A percentile compares a stretch with the other conserved stretches of the same genome.
Conservation (phyloP, 352 stramenopile genomes). For the Elongisporangium anandrum region DNA sequence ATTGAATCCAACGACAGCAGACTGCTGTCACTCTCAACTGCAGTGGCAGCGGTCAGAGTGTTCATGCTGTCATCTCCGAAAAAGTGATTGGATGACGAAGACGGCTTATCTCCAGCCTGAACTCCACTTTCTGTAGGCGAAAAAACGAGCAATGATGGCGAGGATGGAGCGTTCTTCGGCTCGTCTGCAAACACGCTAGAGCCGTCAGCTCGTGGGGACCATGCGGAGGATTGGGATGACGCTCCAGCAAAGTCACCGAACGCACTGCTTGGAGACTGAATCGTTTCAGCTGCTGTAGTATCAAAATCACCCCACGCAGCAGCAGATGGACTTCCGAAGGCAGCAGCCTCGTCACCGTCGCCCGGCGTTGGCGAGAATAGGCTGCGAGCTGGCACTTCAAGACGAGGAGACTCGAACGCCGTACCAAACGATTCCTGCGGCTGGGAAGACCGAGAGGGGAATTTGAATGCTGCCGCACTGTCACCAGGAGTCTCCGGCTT, state of each 20-base stretch:
- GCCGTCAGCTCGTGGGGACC: conserved; percentile 2
- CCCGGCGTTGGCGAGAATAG: conserved; percentile 17
- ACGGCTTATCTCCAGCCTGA: not conserved
- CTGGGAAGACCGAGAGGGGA: not conserved
- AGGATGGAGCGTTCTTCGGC: not conserved
- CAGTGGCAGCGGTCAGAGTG: not conserved
- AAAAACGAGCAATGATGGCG: conserved; percentile 16
- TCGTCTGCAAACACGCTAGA: conserved; percentile 9
- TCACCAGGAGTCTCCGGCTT: not conserved
- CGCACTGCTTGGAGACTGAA: not conserved
- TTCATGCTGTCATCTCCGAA: not conserved
- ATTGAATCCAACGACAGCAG: conserved; percentile 9
- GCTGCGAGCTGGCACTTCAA: conserved; percentile 11
- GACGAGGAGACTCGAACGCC: conserved; percentile 12
- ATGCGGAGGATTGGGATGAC: not conserved
- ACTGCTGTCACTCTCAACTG: not conserved
- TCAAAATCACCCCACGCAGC: conserved; percentile 5
- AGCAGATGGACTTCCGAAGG: conserved; percentile 9
- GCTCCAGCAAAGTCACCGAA: not conserved
- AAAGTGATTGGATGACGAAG: conserved; percentile 12
- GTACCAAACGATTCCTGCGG: conserved; percentile 1
- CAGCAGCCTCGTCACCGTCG: conserved; percentile 7
- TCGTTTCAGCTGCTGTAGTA: conserved; percentile 1
- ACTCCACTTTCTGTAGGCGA: conserved; percentile 4
- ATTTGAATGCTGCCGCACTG: too few species aligned